phyloP scores from a whole-genome alignment of 2,329 filamentous ascomycete genomes.

The Colletotrichum shisoi region DNA sequence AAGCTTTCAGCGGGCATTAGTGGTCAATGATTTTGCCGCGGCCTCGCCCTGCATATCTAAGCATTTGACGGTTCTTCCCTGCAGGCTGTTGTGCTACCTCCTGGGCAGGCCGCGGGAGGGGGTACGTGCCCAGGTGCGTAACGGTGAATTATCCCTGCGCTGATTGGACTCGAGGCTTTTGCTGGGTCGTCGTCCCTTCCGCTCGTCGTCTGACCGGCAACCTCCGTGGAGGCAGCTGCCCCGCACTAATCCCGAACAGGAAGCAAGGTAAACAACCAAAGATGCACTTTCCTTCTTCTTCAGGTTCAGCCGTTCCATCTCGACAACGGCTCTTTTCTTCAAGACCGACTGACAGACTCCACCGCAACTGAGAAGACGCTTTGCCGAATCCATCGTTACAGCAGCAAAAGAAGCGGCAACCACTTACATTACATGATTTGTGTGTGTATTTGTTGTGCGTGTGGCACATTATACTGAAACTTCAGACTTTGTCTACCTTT shows the following conservation, averaged over 20 bases:
- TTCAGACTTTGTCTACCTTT: no score
- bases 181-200: background rate
- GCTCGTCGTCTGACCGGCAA: slow-evolving; percentile 7
- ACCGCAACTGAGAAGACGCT: slow-evolving; percentile 6
- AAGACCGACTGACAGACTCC: slow-evolving; percentile 4
- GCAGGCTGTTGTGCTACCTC: no score
- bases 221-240: slow-evolving; percentile 8
- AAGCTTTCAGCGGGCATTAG: background rate
- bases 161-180: slow-evolving; percentile 15
- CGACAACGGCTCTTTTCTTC: slow-evolving; percentile 30
- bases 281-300: slow-evolving; percentile 18
- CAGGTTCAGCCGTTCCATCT: background rate
- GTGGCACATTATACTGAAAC: no score
- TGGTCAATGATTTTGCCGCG: background rate
- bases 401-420: background rate
- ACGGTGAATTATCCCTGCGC: slow-evolving; percentile 14
- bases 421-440: background rate
- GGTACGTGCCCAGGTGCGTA: background rate
- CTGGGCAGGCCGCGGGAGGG: no score
- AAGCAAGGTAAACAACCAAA: slow-evolving; percentile 34
- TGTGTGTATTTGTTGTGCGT: no score
- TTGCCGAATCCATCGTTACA: slow-evolving; percentile 13
- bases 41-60: background rate
- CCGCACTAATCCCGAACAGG: slow-evolving; percentile 33
- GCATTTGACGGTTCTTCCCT: no score